Percentiles rank a stretch among this genome's conserved stretches.
Evolutionary conservation across 768 basidiomycete species (phyloP).

Genomic region (Pleurotus salmoneostramineus): DNA sequence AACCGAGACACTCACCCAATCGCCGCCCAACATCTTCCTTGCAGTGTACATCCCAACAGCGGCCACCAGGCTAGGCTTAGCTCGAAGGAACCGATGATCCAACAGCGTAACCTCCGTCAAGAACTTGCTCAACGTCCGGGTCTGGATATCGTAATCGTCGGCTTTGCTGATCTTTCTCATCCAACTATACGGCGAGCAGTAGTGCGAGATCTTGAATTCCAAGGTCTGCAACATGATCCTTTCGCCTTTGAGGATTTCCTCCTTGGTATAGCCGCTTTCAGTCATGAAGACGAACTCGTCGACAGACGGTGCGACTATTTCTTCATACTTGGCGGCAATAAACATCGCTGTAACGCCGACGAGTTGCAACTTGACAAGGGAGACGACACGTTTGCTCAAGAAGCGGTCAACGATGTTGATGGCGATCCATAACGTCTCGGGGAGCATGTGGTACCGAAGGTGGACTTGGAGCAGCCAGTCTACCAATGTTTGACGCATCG

Average conservation of each 20-base stretch:
- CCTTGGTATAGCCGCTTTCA: constrained; percentile 88
- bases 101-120: constrained; percentile 93
- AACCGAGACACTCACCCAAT: constrained; percentile 75
- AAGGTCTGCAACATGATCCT: constrained; percentile 93
- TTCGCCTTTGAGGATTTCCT: constrained; percentile 98
- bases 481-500: constrained; percentile 93
- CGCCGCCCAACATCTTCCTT: constrained; percentile 88
- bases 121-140: constrained; percentile 96
- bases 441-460: constrained; percentile 97
- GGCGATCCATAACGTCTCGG: constrained; percentile 98
- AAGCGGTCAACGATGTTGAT: constrained; percentile 96
- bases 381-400: constrained; percentile 83
- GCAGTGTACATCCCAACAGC: constrained; percentile 98
- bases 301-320: constrained; percentile 93
- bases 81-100: constrained; percentile 89
- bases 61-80: constrained; percentile 90
- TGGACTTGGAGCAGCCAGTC: constrained; percentile 99
- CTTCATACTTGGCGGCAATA: constrained; percentile 98
- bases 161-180: constrained; percentile 98
- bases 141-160: constrained; percentile 98
- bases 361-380: constrained; percentile 87
- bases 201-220: constrained; percentile 93
- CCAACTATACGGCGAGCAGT: constrained; percentile 99
- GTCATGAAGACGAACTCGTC: constrained; percentile 99
- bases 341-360: constrained; percentile 99